These are phyloP conservation scores for Citrullus amarus DNA, from an alignment of 306 rosid genomes.

Conservation along the genomic window DNA sequence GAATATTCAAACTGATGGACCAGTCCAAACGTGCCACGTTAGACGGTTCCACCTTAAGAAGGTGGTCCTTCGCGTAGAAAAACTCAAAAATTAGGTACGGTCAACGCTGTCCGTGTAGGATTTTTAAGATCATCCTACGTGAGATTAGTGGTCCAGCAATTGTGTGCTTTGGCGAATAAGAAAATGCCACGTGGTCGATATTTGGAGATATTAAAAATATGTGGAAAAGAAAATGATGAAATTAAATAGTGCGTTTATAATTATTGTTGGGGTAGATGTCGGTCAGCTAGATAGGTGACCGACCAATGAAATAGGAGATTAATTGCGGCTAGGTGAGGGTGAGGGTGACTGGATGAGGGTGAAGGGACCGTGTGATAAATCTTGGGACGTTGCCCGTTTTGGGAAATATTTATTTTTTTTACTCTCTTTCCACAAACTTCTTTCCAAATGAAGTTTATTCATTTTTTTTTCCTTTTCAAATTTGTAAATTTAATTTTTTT, in stretches of 20 bases:
- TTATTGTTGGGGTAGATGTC: background rate
- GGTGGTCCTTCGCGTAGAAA: background rate
- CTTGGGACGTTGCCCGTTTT: background rate
- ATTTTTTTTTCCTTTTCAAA: background rate
- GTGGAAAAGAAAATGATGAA: background rate
- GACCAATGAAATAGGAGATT: background rate
- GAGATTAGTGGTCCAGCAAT: background rate
- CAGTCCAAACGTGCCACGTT: background rate
- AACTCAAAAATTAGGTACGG: background rate
- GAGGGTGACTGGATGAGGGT: background rate
- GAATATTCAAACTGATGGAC: background rate
- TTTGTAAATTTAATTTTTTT: too few relatives aligned
- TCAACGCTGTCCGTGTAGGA: background rate
- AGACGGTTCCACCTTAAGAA: background rate
- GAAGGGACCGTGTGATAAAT: background rate
- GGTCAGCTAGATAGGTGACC: slow-evolving; percentile 10
- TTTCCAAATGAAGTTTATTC: background rate
- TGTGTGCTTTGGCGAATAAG: background rate
- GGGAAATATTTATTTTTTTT: background rate
- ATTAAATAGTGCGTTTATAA: background rate
- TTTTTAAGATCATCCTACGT: background rate
- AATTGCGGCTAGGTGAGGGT: slow-evolving; percentile 4
- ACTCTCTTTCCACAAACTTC: background rate
- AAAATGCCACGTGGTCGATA: background rate
- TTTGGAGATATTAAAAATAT: background rate